These are phyloP conservation scores for Tylopilus felleus DNA, from an alignment of 768 basidiomycete genomes.

Conservation along the genomic window DNA sequence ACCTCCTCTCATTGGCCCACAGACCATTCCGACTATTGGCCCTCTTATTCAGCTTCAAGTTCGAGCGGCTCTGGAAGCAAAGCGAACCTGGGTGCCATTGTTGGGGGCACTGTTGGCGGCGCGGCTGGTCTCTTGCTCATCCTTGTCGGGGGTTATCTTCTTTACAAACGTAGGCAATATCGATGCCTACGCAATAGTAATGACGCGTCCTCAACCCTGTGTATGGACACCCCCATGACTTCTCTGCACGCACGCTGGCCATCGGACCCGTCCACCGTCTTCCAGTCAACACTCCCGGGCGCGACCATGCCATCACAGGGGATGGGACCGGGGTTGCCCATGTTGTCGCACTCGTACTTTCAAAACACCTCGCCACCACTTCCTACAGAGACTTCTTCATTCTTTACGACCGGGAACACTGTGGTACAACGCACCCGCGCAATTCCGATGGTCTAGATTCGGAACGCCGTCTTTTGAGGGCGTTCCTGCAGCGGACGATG, in stretches of 20 bases:
- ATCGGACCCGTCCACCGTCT: slow-evolving; percentile 9
- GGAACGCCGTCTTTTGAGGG: too few species aligned
- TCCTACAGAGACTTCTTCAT: slow-evolving; percentile 10
- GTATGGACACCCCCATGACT: neutral
- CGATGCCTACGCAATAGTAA: neutral
- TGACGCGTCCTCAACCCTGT: neutral
- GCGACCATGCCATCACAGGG: neutral
- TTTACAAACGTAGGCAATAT: slow-evolving; percentile 13
- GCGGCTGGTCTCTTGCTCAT: slow-evolving; percentile 15
- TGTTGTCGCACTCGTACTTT: neutral
- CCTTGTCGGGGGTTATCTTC: slow-evolving; percentile 10
- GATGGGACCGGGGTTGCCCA: neutral
- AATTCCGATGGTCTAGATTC: slow-evolving; percentile 23
- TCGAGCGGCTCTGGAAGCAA: slow-evolving; percentile 4
- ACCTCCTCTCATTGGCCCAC: neutral
- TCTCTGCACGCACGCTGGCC: slow-evolving; percentile 4
- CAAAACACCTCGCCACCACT: slow-evolving; percentile 7
- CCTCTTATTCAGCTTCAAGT: neutral
- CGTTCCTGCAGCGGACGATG: too few species aligned
- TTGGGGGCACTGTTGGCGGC: slow-evolving; percentile 23
- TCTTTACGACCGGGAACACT: slow-evolving; percentile 3
- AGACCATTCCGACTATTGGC: slow-evolving; percentile 17
- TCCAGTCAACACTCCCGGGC: neutral
- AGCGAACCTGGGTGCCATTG: slow-evolving; percentile 16
- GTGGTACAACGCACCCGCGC: slow-evolving; percentile 4